Base-by-base conservation (phyloP, 129 eudicot genomes). In the Apium graveolens region DNA sequence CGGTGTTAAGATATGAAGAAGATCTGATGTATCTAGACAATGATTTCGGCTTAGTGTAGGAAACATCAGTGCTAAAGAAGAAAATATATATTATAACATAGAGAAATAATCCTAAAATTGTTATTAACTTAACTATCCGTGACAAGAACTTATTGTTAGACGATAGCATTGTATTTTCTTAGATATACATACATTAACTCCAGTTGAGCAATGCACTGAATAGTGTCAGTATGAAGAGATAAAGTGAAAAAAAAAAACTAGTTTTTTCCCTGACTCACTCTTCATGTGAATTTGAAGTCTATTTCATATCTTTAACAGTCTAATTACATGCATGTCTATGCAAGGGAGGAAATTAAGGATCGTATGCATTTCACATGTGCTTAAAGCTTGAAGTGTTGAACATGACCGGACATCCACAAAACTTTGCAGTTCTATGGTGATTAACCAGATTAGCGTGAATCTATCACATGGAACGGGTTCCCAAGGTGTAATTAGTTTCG, bases 1-100 rank as follows among this genome's bases (percentile, higher is more conserved):
- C 75, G 11, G 86, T 86, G 16, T 21, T 2, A 3, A 20, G 21
- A 73, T 38, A 39, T 17, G 78, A 39, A 48, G 71, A 65, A 12
- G 13, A 32, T 45, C 31, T 48, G 11, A 29, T 49, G 51, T n/a
- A 76, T 17, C 29, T 34, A 16, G 79, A 65, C 24, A 65, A 3
- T 2, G 27, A 41, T 27, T 20, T 74, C 51, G 65, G 65, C 46
- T 41, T 29, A 38, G 18, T 31, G 41, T 21, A 51, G 31, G 29
- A 75, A 1, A 57, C 53, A 46, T 35, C 39, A 35, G 48, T 31
- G 11, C 16, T 29, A 65, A 29, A 46, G 14, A 68, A 68, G n/a
- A 65, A 42, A 46, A 81, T 76, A 62, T 69, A 70, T 43, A 81
- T 48, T 35, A 76, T 55, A 24, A 57, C n/a, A 13, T 77, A 81